Conservation (phyloP, 1,284 basidiomycete genomes). For the Marasmius sp. region DNA sequence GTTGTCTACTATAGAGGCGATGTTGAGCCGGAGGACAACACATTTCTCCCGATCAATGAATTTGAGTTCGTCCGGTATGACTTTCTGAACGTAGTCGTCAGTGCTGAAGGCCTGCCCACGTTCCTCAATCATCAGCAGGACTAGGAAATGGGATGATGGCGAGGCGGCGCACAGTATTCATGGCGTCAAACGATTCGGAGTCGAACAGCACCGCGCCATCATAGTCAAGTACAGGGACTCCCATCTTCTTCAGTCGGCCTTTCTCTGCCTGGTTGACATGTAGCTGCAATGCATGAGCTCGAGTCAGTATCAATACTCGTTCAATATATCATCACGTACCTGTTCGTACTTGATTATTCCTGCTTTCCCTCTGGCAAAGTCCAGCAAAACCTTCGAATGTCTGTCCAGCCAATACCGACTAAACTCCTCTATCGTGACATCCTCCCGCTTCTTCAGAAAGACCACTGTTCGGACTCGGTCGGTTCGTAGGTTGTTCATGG, state of each 20-base stretch:
- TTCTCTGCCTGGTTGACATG: background rate
- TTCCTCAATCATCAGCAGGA: background rate
- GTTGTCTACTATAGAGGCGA: background rate
- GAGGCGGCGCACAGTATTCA: background rate
- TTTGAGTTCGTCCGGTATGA: background rate
- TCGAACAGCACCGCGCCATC: background rate
- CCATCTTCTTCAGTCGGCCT: background rate
- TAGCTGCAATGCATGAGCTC: background rate
- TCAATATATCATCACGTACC: background rate
- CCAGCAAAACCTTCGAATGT: background rate
- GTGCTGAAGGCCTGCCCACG: background rate
- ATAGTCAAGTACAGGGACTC: background rate
- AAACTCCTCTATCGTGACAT: background rate
- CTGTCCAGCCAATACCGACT: background rate
- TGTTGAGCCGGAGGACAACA: background rate
- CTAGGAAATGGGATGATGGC: background rate
- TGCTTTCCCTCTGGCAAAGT: background rate
- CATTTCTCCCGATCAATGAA: background rate
- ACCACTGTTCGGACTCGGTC: background rate
- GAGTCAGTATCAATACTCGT: background rate
- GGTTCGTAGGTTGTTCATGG: background rate
- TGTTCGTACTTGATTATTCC: background rate
- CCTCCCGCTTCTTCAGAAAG: background rate
- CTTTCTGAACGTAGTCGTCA: background rate
- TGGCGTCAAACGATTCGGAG: background rate